A percentile compares a stretch with the other conserved stretches of the same genome.
Evolutionary conservation across 2,329 filamentous ascomycete species (phyloP).

Genomic region (Colletotrichum sp.): DNA sequence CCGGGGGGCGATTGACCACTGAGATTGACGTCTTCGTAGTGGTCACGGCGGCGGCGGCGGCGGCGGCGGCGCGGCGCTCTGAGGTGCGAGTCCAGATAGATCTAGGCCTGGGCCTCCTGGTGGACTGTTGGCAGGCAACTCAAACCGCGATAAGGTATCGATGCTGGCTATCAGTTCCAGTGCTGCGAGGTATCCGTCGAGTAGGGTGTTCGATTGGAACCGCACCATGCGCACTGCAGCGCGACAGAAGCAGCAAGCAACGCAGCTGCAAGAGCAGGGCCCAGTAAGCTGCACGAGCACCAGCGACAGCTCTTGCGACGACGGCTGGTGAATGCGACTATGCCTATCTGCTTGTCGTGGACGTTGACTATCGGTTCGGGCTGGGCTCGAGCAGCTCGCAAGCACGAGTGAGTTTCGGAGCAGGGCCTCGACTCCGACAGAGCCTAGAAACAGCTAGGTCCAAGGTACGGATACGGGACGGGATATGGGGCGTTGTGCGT

Average conservation of each 20-base stretch:
- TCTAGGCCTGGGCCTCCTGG: not conserved
- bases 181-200: not conserved
- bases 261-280: not conserved
- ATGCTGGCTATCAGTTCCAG: not conserved
- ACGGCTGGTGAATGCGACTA: not conserved
- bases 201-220: not conserved
- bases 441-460: not conserved
- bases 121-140: not conserved
- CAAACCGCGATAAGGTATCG: not conserved
- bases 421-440: not conserved
- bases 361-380: not conserved
- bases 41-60: slow-evolving; percentile 10
- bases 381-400: not conserved
- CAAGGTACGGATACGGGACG: not conserved
- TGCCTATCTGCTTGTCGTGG: not conserved
- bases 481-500: slow-evolving; percentile 3
- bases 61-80: slow-evolving; percentile 1
- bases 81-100: not conserved
- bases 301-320: not conserved
- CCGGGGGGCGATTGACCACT: not conserved
- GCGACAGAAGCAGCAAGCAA: not conserved
- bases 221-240: not conserved
- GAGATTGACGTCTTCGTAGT: not conserved
- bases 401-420: not conserved
- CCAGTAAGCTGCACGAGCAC: not conserved